Percentiles rank a stretch among this genome's conserved stretches.
Evolutionary conservation across 345 rosid genomes (phyloP).

Genomic region (Gynandropsis gynandra): DNA sequence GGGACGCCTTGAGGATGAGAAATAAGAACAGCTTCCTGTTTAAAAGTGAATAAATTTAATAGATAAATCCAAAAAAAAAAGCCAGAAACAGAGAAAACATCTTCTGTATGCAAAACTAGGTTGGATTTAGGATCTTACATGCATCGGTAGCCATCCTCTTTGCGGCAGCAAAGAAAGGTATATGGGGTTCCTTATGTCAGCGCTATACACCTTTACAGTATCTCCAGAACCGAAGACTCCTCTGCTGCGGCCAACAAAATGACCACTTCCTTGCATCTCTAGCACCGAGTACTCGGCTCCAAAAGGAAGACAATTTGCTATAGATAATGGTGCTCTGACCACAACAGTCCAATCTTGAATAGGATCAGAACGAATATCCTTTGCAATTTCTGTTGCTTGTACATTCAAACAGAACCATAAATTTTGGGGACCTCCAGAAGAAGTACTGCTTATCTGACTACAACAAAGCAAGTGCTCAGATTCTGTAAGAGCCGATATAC

Average conservation of each 20-base stretch:
- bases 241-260: slow-evolving; percentile 52
- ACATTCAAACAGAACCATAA: slow-evolving; percentile 79
- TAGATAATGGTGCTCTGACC: slow-evolving; percentile 73
- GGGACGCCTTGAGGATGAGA: slow-evolving; percentile 74
- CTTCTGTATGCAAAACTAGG: slow-evolving; percentile 8
- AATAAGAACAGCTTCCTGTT: slow-evolving; percentile 81
- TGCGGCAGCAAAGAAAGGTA: slow-evolving; percentile 77
- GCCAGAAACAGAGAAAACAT: slow-evolving; percentile 12
- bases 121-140: slow-evolving; percentile 37
- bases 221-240: slow-evolving; percentile 60
- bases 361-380: slow-evolving; percentile 63
- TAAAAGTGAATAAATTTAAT: slow-evolving; percentile 16
- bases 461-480: slow-evolving; percentile 68
- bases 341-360: slow-evolving; percentile 88
- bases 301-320: slow-evolving; percentile 81
- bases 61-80: slow-evolving; percentile 10
- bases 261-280: slow-evolving; percentile 63
- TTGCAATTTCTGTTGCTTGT: slow-evolving; percentile 74
- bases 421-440: slow-evolving; percentile 43
- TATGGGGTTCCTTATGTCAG: slow-evolving; percentile 60
- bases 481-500: slow-evolving; percentile 61
- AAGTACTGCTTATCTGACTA: slow-evolving; percentile 48
- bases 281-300: slow-evolving; percentile 70
- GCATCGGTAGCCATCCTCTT: slow-evolving; percentile 78
- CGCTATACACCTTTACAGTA: slow-evolving; percentile 65